Conservation (phyloP, 164 flowering plant genomes). For the Macadamia tetraphylla region DNA sequence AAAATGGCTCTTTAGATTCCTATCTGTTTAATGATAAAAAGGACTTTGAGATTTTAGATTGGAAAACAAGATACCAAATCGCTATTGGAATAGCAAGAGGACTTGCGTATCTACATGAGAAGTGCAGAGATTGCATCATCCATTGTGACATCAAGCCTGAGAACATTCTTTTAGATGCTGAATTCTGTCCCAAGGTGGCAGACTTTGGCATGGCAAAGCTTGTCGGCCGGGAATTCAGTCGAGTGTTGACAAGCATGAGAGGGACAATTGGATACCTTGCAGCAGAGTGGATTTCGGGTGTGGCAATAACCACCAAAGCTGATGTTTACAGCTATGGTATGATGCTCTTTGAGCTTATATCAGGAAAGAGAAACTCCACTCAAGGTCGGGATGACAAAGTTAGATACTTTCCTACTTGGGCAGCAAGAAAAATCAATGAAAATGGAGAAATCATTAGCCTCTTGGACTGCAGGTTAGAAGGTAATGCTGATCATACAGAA, state of each 20-base stretch:
- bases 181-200: no score
- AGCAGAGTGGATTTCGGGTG: no score
- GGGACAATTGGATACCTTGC: slow-evolving; percentile 27
- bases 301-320: no score
- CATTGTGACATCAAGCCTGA: no score
- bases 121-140: slow-evolving; percentile 13
- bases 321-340: slow-evolving; percentile 19
- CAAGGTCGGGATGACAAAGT: slow-evolving; percentile 14
- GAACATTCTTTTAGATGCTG: no score
- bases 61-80: slow-evolving; percentile 29
- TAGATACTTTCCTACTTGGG: slow-evolving; percentile 25
- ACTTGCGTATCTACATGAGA: slow-evolving; percentile 33
- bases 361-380: slow-evolving; percentile 12
- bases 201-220: no score
- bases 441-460: slow-evolving; percentile 17
- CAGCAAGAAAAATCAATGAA: slow-evolving; percentile 12
- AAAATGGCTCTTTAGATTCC: no score
- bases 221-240: slow-evolving; percentile 34
- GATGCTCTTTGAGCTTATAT: slow-evolving; percentile 35
- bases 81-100: slow-evolving; percentile 33
- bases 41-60: slow-evolving; percentile 11
- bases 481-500: slow-evolving; percentile 21
- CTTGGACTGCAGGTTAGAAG: slow-evolving; percentile 24
- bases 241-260: slow-evolving; percentile 40
- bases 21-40: no score